Percentiles rank a stretch among this genome's conserved stretches.
These are phyloP conservation scores for Penicillium parvum DNA, from an alignment of 495 filamentous ascomycete species.

Conservation along the genomic window DNA sequence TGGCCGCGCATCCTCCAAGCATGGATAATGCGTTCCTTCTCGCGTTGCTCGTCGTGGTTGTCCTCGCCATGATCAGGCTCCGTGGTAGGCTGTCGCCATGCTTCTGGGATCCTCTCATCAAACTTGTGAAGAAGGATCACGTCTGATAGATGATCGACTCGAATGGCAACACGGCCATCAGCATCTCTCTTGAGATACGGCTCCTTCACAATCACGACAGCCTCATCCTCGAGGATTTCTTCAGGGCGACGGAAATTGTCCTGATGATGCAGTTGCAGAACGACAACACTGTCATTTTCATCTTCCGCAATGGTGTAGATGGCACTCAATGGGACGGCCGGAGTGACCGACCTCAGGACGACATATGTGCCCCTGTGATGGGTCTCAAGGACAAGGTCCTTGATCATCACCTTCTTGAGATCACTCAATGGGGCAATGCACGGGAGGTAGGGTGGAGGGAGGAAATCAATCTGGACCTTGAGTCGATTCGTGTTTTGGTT, in stretches of 20 bases:
- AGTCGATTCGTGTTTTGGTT: not conserved
- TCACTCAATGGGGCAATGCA: slow-evolving; percentile 8
- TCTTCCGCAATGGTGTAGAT: slow-evolving; percentile 49
- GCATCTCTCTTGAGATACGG: slow-evolving; percentile 44
- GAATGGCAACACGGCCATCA: slow-evolving; percentile 36
- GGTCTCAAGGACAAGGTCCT: slow-evolving; percentile 42
- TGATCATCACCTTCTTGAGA: slow-evolving; percentile 22
- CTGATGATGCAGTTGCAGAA: slow-evolving; percentile 47
- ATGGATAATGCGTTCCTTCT: no score
- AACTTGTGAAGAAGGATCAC: slow-evolving; percentile 28
- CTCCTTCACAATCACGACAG: slow-evolving; percentile 46
- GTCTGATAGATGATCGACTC: slow-evolving; percentile 53
- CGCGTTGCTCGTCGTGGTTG: slow-evolving; percentile 20
- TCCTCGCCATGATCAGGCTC: no score
- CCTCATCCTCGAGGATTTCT: no score
- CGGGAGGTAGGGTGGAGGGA: slow-evolving; percentile 24
- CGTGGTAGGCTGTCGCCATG: slow-evolving; percentile 27
- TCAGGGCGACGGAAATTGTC: slow-evolving; percentile 21
- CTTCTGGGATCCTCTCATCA: slow-evolving; percentile 29
- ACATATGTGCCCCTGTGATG: slow-evolving; percentile 47
- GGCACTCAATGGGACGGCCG: slow-evolving; percentile 36
- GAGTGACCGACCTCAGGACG: slow-evolving; percentile 39
- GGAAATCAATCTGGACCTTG: slow-evolving; percentile 15
- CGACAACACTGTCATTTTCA: slow-evolving; percentile 40
- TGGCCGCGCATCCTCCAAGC: no score